Evolutionary conservation across 176 grass and related monocot species (phyloP), one percentile per base, ranked within the genome.

Genomic region (Oryza australiensis): DNA sequence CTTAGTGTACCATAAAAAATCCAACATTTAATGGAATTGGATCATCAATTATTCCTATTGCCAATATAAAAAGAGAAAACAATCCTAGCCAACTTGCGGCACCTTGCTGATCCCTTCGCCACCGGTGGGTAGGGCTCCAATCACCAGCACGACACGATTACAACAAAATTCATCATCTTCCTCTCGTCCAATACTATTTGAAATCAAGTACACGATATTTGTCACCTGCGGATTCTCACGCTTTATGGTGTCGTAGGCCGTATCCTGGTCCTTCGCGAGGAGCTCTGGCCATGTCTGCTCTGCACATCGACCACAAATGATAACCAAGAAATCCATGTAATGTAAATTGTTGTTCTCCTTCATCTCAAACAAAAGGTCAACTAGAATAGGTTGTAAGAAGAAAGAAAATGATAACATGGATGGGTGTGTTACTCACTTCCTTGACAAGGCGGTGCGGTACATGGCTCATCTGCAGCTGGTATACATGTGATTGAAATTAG

Each of bases 201-300:
- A 84, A 15, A 76, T 68, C 32, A 76, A 53, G 32, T 28, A 84
- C 3, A 53, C 64, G 9, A 84, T 24, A 3, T 76, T n/a, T 24
- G 33, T 75, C 62, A 84, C 72, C 33, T 84, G 62, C 0, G 72
- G 63, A 43, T 83, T 83, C 2, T 75, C 81, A 0, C 3, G 71
- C 72, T 15, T 49, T 55, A 83, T 57, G 18, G 2, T 3, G 0
- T 3, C 20, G 32, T 84, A 76, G 0, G 72, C 63, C 3, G 16
- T 76, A 3, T 75, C 20, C 33, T 41, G 6, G 63, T 76, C 82
- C 63, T 68, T 84, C 3, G 33, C 72, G 1, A 84, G 24, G 45
- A 84, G 63, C 72, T 84, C 63, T 22, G 72, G 82, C 82, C 82
- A 83, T 3, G 15, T 67, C 32, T 83, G 82, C 46, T 83, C 62